A percentile compares a stretch with the other conserved stretches of the same genome.
phyloP scores from a whole-genome alignment of 768 basidiomycete species.

The Phanerodontia chrysosporium region DNA sequence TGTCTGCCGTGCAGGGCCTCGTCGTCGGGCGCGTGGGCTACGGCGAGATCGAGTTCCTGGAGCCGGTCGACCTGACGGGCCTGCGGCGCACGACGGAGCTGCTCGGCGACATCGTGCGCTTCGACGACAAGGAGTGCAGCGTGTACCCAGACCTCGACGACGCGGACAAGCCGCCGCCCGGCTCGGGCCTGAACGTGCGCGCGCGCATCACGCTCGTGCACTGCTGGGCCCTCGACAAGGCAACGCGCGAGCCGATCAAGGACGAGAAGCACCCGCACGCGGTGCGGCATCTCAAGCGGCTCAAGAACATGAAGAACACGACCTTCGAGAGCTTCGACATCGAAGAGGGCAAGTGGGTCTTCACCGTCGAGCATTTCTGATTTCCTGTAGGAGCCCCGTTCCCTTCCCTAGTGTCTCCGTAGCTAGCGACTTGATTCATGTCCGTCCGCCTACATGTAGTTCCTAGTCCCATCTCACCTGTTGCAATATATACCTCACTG shows the following conservation, averaged over 20 bases:
- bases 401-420: slow-evolving; percentile 1
- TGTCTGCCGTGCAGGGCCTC: slow-evolving; percentile 71
- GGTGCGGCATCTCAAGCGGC: slow-evolving; percentile 70
- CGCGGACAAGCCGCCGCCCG: slow-evolving; percentile 78
- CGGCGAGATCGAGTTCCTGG: slow-evolving; percentile 79
- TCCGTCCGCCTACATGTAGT: slow-evolving; percentile 3
- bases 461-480: slow-evolving; percentile 1
- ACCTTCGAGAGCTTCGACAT: slow-evolving; percentile 79
- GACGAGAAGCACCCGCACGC: slow-evolving; percentile 68
- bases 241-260: slow-evolving; percentile 85
- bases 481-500: slow-evolving; percentile 2
- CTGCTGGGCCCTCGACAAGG: slow-evolving; percentile 90
- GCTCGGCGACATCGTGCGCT: slow-evolving; percentile 81
- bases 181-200: slow-evolving; percentile 85
- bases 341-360: slow-evolving; percentile 85
- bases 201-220: slow-evolving; percentile 72
- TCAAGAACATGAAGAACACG: slow-evolving; percentile 84
- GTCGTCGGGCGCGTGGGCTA: slow-evolving; percentile 89
- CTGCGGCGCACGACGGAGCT: slow-evolving; percentile 75
- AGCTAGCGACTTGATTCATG: not conserved
- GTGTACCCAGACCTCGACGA: slow-evolving; percentile 91
- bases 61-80: slow-evolving; percentile 82
- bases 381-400: not conserved
- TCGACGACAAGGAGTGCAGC: slow-evolving; percentile 87
- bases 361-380: slow-evolving; percentile 90